Evolutionary conservation across 2,329 filamentous ascomycete genomes (phyloP), one percentile per base, ranked within the genome.

Genomic region (Dactylellina parvicollis): DNA sequence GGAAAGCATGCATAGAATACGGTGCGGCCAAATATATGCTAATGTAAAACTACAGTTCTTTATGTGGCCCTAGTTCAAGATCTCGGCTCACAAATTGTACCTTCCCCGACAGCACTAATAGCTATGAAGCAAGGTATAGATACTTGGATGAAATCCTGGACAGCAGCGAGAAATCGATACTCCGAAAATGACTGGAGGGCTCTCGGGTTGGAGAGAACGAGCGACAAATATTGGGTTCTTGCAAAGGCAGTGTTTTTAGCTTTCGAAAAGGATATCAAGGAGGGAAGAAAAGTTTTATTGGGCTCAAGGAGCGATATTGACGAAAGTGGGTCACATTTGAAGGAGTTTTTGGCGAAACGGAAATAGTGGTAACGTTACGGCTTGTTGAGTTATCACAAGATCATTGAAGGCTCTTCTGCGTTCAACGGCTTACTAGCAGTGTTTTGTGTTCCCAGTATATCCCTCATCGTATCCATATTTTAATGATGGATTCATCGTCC

Each of bases 331-430:
- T 50, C 61, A 38, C 67, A 72, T 72, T 54, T 72, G 52, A 65
- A 65, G 67, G 67, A 72, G 67, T 72, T 72, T 47, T 72, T 72
- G 67, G 67, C 59, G 67, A 64, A 72, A 60, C 59, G 59, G 59
- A 65, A 72, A 44, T 65, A 16, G n/a, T n/a, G n/a, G n/a, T n/a
- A n/a, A n/a, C n/a, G n/a, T n/a, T n/a, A n/a, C n/a, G n/a, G n/a
- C n/a, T n/a, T n/a, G n/a, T n/a, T n/a, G n/a, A n/a, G n/a, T n/a
- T n/a, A n/a, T n/a, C n/a, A n/a, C n/a, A n/a, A n/a, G n/a, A n/a
- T n/a, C n/a, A n/a, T n/a, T n/a, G n/a, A n/a, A n/a, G n/a, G n/a
- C n/a, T n/a, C n/a, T n/a, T n/a, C n/a, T n/a, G n/a, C n/a, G n/a
- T n/a, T n/a, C n/a, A n/a, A n/a, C n/a, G n/a, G n/a, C n/a, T n/a